phyloP scores from a whole-genome alignment of 805 yeast genomes.

The Scheffersomyces spartinae region DNA sequence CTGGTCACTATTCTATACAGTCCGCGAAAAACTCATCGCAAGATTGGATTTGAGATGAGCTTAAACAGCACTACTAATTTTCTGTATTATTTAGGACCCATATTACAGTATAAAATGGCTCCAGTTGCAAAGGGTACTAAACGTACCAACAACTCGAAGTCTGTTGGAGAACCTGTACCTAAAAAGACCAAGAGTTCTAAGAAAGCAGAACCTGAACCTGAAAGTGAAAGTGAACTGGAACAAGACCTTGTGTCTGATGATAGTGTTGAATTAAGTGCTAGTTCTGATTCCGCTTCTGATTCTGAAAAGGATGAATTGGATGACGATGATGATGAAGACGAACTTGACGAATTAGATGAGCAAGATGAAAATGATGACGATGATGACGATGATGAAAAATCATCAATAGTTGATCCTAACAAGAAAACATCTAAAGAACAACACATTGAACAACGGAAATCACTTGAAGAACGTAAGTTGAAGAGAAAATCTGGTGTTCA shows the following conservation, averaged over 20 bases:
- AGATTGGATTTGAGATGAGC: too few species aligned
- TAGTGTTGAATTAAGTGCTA: slow-evolving; percentile 15
- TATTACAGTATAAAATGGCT: slow-evolving; percentile 8
- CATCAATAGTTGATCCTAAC: slow-evolving; percentile 28
- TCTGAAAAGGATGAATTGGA: slow-evolving; percentile 11
- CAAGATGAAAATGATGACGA: slow-evolving; percentile 18
- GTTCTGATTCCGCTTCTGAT: slow-evolving; percentile 11
- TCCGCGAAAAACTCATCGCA: too few species aligned
- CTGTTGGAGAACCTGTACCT: slow-evolving; percentile 4
- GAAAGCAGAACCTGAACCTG: slow-evolving; percentile 12
- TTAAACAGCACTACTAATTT: too few species aligned
- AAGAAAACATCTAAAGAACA: slow-evolving; percentile 49
- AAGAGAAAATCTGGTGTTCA: slow-evolving; percentile 80
- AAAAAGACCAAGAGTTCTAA: slow-evolving; percentile 21
- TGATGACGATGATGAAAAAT: slow-evolving; percentile 10
- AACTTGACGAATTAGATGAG: slow-evolving; percentile 7
- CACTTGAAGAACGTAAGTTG: slow-evolving; percentile 72
- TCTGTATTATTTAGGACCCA: too few species aligned
- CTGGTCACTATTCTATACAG: too few species aligned
- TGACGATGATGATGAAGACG: slow-evolving; percentile 10
- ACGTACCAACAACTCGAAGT: slow-evolving; percentile 17
- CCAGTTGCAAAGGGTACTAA: slow-evolving; percentile 18
- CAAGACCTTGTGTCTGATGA: slow-evolving; percentile 13
- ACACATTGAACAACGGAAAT: slow-evolving; percentile 74
- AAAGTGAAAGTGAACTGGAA: slow-evolving; percentile 7